Evolutionary conservation across 2,329 filamentous ascomycete species (phyloP), one percentile per base, ranked within the genome.

Genomic region (Cephalotrichum gorgonifer): DNA sequence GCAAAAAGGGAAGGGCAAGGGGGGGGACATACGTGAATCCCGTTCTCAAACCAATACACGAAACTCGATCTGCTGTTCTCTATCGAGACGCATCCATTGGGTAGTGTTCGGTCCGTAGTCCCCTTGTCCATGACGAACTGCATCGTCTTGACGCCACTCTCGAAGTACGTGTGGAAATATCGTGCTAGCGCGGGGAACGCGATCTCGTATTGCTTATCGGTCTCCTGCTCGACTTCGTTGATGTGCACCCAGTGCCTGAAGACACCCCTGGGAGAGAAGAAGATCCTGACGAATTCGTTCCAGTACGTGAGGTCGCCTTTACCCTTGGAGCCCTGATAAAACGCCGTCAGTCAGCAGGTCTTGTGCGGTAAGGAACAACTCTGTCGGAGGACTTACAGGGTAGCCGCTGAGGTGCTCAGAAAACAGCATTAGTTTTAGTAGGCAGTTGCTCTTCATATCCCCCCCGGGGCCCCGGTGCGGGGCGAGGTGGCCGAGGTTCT

Each of bases 101-200:
- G 72, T 31, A 86, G 63, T 9, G 73, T 67, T 46, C 72, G 72
- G 54, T 84, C 79, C 0, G 66, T 66, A 1, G 69, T 73, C 2
- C 73, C 72, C 58, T 80, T 83, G 57, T 95, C 89, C 58, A 95
- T 76, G 22, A 89, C 80, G 61, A 97, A 77, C 62, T 95, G 88
- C 57, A 97, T 87, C 49, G 83, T 87, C 56, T 79, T 85, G 49
- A 96, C 83, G 6, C 89, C 90, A 52, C 88, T 91, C 50, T 85
- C 83, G 62, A 93, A 96, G 58, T 95, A 85, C 0, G 88, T 90
- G 58, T 86, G 81, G 62, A 95, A 96, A 64, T 93, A 97, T 58
- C 91, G 82, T 30, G 91, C 81, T 43, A 98, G 73, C 1, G 86
- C 86, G 3, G 89, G 79, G 51, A 80, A 87, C 3, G 84, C 79